Percentiles rank a stretch among this genome's conserved stretches.
Conservation (phyloP, 495 filamentous ascomycete genomes). For the Xylaria scruposa region DNA sequence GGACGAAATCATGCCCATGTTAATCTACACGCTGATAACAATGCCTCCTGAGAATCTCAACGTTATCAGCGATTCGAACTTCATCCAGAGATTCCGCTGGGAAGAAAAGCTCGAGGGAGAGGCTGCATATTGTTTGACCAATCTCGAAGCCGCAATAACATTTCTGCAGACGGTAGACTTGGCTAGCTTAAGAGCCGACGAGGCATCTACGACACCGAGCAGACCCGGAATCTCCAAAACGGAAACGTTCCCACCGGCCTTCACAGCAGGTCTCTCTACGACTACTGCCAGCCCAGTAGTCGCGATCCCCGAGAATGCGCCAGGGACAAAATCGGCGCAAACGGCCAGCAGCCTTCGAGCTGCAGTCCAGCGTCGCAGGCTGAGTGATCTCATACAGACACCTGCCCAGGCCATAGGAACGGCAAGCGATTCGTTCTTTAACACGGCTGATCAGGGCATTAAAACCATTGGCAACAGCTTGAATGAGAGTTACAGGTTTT, state of each 20-base stretch:
- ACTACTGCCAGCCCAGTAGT: constrained; percentile 43
- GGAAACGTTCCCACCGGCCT: constrained; percentile 59
- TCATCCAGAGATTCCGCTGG: constrained; percentile 92
- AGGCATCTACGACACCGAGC: constrained; percentile 65
- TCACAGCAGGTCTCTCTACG: constrained; percentile 50
- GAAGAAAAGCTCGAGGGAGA: constrained; percentile 88
- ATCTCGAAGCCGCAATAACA: constrained; percentile 90
- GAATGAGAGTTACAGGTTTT: constrained; percentile 90
- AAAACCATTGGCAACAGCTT: constrained; percentile 89
- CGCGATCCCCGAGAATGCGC: constrained; percentile 42
- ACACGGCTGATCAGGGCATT: constrained; percentile 85
- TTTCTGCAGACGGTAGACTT: constrained; percentile 99
- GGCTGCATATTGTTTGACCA: constrained; percentile 94
- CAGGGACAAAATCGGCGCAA: constrained; percentile 51
- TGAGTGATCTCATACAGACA: constrained; percentile 85
- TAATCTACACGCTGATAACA: constrained; percentile 94
- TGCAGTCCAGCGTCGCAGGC: constrained; percentile 62
- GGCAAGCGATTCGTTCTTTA: constrained; percentile 82
- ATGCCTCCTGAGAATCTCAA: constrained; percentile 85
- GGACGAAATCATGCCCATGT: constrained; percentile 93
- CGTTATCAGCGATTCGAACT: constrained; percentile 90
- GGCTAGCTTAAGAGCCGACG: constrained; percentile 86
- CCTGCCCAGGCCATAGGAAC: constrained; percentile 79
- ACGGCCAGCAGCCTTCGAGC: constrained; percentile 50
- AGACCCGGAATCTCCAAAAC: constrained; percentile 61